Percentiles rank a stretch among this genome's conserved stretches.
These are phyloP conservation scores for Warburgia ugandensis DNA, from an alignment of 164 flowering plant species.

Conservation along the genomic window DNA sequence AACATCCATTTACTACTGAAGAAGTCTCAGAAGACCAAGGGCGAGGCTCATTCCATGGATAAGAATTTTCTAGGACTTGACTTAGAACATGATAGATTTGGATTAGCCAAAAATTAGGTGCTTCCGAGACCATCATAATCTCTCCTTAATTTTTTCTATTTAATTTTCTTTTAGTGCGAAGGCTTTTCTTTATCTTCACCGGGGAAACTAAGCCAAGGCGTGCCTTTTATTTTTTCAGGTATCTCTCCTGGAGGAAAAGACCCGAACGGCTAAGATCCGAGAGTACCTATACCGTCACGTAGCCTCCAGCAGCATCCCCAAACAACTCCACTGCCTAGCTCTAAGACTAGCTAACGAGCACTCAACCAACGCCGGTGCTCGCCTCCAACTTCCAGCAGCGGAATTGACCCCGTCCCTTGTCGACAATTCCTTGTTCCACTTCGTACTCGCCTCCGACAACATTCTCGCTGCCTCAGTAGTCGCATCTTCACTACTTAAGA, in stretches of 20 bases:
- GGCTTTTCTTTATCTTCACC: no score
- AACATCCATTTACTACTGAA: no score
- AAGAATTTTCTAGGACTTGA: no score
- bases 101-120: no score
- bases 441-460: constrained; percentile 90
- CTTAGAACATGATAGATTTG: no score
- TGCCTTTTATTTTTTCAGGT: constrained; percentile 38
- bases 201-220: no score
- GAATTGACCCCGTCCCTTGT: constrained; percentile 77
- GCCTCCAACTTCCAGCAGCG: constrained; percentile 79
- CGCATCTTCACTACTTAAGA: constrained; percentile 62
- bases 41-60: no score
- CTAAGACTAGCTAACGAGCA: constrained; percentile 78
- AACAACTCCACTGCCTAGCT: constrained; percentile 86
- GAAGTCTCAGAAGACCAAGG: no score
- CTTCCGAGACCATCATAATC: no score
- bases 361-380: constrained; percentile 75
- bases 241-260: constrained; percentile 62
- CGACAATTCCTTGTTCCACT: constrained; percentile 80
- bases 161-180: no score
- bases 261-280: constrained; percentile 78
- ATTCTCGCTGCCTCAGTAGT: constrained; percentile 88
- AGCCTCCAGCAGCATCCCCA: constrained; percentile 97
- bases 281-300: constrained; percentile 91
- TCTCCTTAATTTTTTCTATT: not conserved